These are phyloP conservation scores for Zanthoxylum bungeanum DNA, from an alignment of 345 rosid genomes.

Conservation along the genomic window DNA sequence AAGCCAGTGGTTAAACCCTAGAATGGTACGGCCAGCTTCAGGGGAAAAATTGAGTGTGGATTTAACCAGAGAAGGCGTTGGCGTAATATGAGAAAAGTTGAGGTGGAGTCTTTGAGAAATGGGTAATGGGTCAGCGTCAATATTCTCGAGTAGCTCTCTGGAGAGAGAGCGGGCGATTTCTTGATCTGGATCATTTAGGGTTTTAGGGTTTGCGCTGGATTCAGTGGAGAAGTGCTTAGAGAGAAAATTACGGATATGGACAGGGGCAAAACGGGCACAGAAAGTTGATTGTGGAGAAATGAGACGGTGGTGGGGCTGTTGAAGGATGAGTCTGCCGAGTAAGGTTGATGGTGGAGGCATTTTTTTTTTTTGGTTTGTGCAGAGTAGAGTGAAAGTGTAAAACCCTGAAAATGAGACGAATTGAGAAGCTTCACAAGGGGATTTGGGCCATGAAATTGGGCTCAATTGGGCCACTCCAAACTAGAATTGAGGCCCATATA, in stretches of 20 bases:
- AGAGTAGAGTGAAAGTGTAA: background rate
- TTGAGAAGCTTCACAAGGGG: background rate
- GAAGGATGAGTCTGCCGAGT: slow-evolving; percentile 48
- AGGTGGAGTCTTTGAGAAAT: slow-evolving; percentile 63
- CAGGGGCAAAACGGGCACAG: slow-evolving; percentile 15
- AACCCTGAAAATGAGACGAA: background rate
- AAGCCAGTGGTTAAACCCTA: slow-evolving; percentile 78
- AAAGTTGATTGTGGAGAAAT: slow-evolving; percentile 12
- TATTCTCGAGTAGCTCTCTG: slow-evolving; percentile 49
- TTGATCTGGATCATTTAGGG: slow-evolving; percentile 29
- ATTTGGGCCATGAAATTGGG: background rate
- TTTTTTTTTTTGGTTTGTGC: too few relatives aligned
- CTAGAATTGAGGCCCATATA: background rate
- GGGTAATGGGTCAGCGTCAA: slow-evolving; percentile 44
- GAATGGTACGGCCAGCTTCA: slow-evolving; percentile 72
- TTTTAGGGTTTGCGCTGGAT: slow-evolving; percentile 23
- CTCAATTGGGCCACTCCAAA: background rate
- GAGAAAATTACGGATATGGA: slow-evolving; percentile 21
- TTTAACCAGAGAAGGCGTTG: slow-evolving; percentile 51
- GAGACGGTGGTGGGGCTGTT: slow-evolving; percentile 1
- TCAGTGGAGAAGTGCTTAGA: slow-evolving; percentile 36
- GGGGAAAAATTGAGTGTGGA: slow-evolving; percentile 64
- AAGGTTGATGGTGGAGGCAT: slow-evolving; percentile 61
- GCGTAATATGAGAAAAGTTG: slow-evolving; percentile 69
- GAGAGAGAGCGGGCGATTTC: slow-evolving; percentile 59